Percentiles rank a stretch among this genome's conserved stretches.
Conservation (phyloP, 2,329 filamentous ascomycete genomes). For the Podosphaera leucotricha region DNA sequence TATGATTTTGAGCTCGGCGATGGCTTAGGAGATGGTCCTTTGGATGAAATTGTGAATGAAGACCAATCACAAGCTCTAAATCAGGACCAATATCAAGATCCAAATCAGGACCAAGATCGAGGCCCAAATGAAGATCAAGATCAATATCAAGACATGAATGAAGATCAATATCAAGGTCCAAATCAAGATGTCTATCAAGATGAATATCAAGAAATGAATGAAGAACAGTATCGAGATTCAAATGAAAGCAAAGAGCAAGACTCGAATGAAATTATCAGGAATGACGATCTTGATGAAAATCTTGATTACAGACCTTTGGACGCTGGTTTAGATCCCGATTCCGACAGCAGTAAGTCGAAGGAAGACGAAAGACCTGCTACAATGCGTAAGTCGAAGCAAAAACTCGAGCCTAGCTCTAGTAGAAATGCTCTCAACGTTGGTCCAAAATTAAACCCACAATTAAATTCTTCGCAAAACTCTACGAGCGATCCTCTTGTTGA, state of each 20-base stretch:
- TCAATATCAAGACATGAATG: not conserved
- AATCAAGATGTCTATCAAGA: not conserved
- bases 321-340: not conserved
- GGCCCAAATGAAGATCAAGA: not conserved
- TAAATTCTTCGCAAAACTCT: too few relatives aligned
- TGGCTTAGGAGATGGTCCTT: not conserved
- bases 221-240: not conserved
- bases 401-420: too few relatives aligned
- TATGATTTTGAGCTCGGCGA: not conserved
- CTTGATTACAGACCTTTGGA: not conserved
- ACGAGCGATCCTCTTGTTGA: too few relatives aligned
- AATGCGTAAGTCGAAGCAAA: too few relatives aligned
- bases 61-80: not conserved
- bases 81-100: not conserved
- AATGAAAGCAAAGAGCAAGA: not conserved
- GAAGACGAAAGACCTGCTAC: too few relatives aligned
- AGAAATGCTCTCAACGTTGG: too few relatives aligned
- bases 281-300: not conserved
- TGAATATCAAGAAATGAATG: not conserved
- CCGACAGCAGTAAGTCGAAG: too few relatives aligned
- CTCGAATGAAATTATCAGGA: not conserved
- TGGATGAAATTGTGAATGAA: not conserved
- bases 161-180: not conserved
- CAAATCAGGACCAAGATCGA: not conserved
- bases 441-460: too few relatives aligned